Evolutionary conservation across 1,284 basidiomycete genomes (phyloP).

Genomic region (Cryptococcus jaspeensis): DNA sequence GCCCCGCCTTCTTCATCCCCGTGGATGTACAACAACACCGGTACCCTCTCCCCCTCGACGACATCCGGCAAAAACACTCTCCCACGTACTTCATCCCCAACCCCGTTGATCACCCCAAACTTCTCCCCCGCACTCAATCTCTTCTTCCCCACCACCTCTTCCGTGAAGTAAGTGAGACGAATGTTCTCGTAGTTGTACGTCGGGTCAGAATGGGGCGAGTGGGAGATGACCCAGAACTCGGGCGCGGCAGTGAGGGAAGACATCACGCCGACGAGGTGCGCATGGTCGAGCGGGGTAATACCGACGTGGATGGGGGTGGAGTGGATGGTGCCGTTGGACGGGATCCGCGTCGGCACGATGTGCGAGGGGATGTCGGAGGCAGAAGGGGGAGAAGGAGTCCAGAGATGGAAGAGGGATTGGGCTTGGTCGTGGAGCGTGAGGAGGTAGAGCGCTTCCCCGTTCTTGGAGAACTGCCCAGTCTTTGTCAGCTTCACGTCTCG

Average conservation of each 20-base stretch:
- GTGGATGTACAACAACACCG: slow-evolving; percentile 7
- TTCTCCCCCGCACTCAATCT: background rate
- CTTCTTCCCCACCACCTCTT: background rate
- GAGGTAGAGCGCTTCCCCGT: slow-evolving; percentile 22
- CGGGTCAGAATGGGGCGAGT: slow-evolving; percentile 25
- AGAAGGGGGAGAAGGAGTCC: slow-evolving; percentile 10
- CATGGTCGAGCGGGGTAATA: slow-evolving; percentile 25
- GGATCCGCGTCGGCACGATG: slow-evolving; percentile 15
- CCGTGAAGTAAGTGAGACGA: slow-evolving; percentile 19
- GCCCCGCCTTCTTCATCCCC: slow-evolving; percentile 17
- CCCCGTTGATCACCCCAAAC: background rate
- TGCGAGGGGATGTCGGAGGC: background rate
- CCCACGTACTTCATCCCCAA: no score
- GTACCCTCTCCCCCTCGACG: no score
- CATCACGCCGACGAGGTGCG: slow-evolving; percentile 24
- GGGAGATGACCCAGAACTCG: slow-evolving; percentile 26
- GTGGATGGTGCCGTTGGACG: slow-evolving; percentile 20
- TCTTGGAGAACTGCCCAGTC: slow-evolving; percentile 18
- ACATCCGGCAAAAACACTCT: no score
- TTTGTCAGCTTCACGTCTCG: background rate
- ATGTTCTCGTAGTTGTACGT: slow-evolving; percentile 27
- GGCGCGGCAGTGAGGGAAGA: slow-evolving; percentile 3
- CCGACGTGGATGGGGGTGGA: slow-evolving; percentile 18
- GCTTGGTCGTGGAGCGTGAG: slow-evolving; percentile 6
- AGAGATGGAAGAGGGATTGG: slow-evolving; percentile 22